phyloP scores from a whole-genome alignment of 2,329 filamentous ascomycete genomes.

The Diaporthe velutina region DNA sequence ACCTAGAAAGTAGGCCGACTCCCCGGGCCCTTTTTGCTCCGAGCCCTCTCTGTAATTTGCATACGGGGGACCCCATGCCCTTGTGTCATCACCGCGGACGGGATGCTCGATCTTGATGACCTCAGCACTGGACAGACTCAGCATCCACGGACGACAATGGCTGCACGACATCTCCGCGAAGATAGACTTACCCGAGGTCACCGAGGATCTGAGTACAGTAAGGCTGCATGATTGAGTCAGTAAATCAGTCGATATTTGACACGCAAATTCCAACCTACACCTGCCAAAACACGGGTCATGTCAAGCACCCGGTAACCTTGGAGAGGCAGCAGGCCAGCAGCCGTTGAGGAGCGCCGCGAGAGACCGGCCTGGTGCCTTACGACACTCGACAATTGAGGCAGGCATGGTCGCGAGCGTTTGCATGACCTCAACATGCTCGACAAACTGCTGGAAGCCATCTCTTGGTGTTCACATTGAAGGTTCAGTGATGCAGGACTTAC shows the following conservation, averaged over 20 bases:
- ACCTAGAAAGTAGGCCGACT: slow-evolving; percentile 93
- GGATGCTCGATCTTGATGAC: slow-evolving; percentile 99
- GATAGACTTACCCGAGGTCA: slow-evolving; percentile 83
- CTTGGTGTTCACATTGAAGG: not conserved
- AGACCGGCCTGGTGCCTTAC: not conserved
- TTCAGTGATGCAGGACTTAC: not conserved
- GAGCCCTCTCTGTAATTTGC: slow-evolving; percentile 78
- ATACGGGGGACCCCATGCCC: slow-evolving; percentile 97
- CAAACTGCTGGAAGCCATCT: slow-evolving; percentile 24
- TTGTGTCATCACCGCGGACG: slow-evolving; percentile 88
- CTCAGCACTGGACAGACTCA: slow-evolving; percentile 76
- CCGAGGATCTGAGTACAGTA: slow-evolving; percentile 98
- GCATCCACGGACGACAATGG: slow-evolving; percentile 38
- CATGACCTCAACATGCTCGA: slow-evolving; percentile 7
- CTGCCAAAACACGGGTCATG: slow-evolving; percentile 95
- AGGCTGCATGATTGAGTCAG: slow-evolving; percentile 68
- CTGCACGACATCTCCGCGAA: not conserved
- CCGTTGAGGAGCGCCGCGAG: slow-evolving; percentile 33
- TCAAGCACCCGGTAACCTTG: slow-evolving; percentile 91
- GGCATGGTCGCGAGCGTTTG: not conserved
- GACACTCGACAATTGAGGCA: not conserved
- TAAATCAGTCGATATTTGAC: not conserved
- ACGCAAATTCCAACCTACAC: slow-evolving; percentile 70
- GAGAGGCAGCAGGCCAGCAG: slow-evolving; percentile 69
- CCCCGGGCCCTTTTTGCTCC: slow-evolving; percentile 77